Evolutionary conservation across 192 early-diverging fungal species (phyloP).

Genomic region (Phlyctochytrium planicorne): DNA sequence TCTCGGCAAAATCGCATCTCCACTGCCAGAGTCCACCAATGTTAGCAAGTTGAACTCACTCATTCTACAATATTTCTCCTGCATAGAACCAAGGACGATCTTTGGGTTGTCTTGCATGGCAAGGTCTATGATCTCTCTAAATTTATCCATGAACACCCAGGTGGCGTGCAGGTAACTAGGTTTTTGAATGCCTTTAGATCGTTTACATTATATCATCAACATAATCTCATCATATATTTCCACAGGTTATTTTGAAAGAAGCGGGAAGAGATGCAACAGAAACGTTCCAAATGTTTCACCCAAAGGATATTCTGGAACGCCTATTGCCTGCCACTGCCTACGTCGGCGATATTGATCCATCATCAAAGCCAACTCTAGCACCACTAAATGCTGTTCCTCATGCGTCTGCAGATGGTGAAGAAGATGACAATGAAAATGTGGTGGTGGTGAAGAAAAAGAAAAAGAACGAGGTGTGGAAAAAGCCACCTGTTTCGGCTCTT

Average conservation of each 20-base stretch:
- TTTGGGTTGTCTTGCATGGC: conserved; percentile 36
- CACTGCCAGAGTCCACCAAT: too few relatives aligned
- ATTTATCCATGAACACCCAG: conserved; percentile 52
- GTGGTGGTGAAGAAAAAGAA: conserved; percentile 22
- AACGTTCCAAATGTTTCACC: conserved; percentile 66
- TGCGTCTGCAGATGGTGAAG: conserved; percentile 8
- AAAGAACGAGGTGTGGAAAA: conserved; percentile 31
- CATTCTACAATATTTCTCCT: background rate
- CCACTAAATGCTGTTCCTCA: conserved; percentile 8
- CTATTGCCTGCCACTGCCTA: conserved; percentile 50
- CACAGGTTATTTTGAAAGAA: conserved; percentile 56
- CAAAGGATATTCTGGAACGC: conserved; percentile 59
- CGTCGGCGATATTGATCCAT: conserved; percentile 55
- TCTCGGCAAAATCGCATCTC: too few relatives aligned
- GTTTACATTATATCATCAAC: too few relatives aligned
- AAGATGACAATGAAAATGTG: background rate
- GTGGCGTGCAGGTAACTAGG: conserved; percentile 36
- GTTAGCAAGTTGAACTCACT: too few relatives aligned
- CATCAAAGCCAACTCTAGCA: conserved; percentile 6
- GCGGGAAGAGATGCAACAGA: conserved; percentile 71
- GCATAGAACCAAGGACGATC: conserved; percentile 6
- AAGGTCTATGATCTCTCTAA: conserved; percentile 51
- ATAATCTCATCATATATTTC: too few relatives aligned
- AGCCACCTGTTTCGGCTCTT: conserved; percentile 57
- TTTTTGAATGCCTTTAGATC: background rate